Conservation (phyloP, 495 filamentous ascomycete species). For the Viridothelium virens region DNA sequence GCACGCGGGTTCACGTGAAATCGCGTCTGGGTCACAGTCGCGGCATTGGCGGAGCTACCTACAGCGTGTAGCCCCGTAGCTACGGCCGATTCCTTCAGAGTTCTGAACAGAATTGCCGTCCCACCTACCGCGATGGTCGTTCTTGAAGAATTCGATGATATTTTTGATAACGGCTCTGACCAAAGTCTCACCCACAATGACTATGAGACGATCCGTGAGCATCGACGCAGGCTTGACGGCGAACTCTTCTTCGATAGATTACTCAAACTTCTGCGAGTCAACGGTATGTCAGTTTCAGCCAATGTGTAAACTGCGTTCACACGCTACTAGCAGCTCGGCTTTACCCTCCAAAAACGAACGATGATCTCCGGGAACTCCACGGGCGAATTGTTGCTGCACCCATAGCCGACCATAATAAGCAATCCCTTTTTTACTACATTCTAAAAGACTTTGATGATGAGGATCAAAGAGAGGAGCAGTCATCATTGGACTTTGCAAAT, state of each 20-base stretch:
- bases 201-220: conserved; percentile 51
- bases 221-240: conserved; percentile 55
- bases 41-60: no score
- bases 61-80: no score
- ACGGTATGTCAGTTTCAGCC: conserved; percentile 41
- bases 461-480: conserved; percentile 35
- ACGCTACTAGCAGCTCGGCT: conserved; percentile 43
- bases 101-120: no score
- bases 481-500: conserved; percentile 46
- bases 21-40: not conserved
- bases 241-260: conserved; percentile 68
- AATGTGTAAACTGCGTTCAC: conserved; percentile 17
- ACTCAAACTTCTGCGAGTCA: conserved; percentile 60
- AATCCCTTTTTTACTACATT: conserved; percentile 72
- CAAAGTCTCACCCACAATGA: conserved; percentile 53
- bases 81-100: no score
- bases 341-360: conserved; percentile 63
- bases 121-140: conserved; percentile 21
- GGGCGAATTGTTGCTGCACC: conserved; percentile 51
- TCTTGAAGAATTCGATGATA: conserved; percentile 49
- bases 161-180: conserved; percentile 56
- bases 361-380: conserved; percentile 57
- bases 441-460: conserved; percentile 57
- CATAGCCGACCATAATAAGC: conserved; percentile 61
- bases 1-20: not conserved